phyloP scores from a whole-genome alignment of 2,329 filamentous ascomycete species.

The Nemania bipapillata region DNA sequence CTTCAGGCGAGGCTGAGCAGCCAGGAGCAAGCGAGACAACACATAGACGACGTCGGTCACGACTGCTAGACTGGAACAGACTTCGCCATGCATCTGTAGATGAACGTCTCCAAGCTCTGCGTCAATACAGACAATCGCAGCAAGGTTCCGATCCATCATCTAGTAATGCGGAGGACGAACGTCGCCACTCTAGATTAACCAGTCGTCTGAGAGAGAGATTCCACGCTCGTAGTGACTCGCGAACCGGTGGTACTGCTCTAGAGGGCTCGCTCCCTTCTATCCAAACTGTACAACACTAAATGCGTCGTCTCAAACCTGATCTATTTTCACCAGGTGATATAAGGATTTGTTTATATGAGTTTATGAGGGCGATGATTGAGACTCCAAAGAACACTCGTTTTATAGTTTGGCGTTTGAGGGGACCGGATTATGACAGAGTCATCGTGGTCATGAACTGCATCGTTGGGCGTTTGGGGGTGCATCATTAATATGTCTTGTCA shows the following conservation, averaged over 20 bases:
- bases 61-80: conserved; percentile 67
- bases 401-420: conserved; percentile 18
- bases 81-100: conserved; percentile 69
- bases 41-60: conserved; percentile 60
- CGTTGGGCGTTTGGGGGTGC: conserved; percentile 26
- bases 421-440: not conserved
- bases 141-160: conserved; percentile 46
- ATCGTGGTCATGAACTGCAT: conserved; percentile 20
- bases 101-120: conserved; percentile 70
- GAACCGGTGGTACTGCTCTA: conserved; percentile 57
- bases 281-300: conserved; percentile 25
- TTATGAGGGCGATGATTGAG: conserved; percentile 1
- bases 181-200: conserved; percentile 59
- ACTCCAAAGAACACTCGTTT: not conserved
- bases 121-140: conserved; percentile 60
- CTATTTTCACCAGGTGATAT: not conserved
- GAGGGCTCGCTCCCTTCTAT: conserved; percentile 25
- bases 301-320: not conserved
- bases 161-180: conserved; percentile 52
- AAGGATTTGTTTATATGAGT: conserved; percentile 14
- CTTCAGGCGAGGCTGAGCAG: conserved; percentile 49
- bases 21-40: conserved; percentile 45
- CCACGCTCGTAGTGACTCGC: conserved; percentile 61
- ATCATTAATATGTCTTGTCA: conserved; percentile 22
- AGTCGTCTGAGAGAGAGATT: conserved; percentile 65